Evolutionary conservation across 805 yeast genomes (phyloP).

Genomic region (Candida andamanensis): DNA sequence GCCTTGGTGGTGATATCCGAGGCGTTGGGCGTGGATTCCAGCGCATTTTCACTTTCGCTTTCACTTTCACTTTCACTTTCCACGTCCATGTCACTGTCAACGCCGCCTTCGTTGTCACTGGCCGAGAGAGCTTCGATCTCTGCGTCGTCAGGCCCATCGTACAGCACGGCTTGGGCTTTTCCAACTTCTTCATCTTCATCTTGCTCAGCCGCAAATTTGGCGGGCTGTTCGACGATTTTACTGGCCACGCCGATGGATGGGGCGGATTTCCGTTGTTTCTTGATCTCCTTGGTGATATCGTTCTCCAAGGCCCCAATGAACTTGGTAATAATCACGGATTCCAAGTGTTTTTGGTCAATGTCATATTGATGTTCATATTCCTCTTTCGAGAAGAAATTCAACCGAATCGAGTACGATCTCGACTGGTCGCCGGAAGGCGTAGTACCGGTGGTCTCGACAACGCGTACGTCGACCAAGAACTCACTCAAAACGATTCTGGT

Average conservation of each 20-base stretch:
- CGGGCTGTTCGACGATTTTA: conserved; percentile 36
- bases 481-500: conserved; percentile 83
- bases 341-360: conserved; percentile 74
- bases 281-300: conserved; percentile 73
- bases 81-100: conserved; percentile 33
- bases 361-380: conserved; percentile 90
- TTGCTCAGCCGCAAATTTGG: conserved; percentile 20
- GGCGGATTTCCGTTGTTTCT: conserved; percentile 67
- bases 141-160: conserved; percentile 94
- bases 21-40: conserved; percentile 31
- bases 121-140: conserved; percentile 87
- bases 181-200: conserved; percentile 58
- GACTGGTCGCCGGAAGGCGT: conserved; percentile 43
- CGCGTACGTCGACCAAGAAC: conserved; percentile 77
- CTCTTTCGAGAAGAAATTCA: conserved; percentile 66
- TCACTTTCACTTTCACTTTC: conserved; percentile 29
- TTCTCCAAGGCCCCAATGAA: conserved; percentile 70
- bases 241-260: conserved; percentile 71
- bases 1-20: conserved; percentile 33
- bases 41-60: conserved; percentile 11
- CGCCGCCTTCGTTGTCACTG: conserved; percentile 58
- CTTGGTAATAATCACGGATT: conserved; percentile 54
- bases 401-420: conserved; percentile 69
- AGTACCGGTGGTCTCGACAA: conserved; percentile 81
- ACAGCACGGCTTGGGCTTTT: conserved; percentile 75